These are phyloP conservation scores for Triticum monococcum DNA, from an alignment of 176 grass and related monocot genomes.

Conservation along the genomic window DNA sequence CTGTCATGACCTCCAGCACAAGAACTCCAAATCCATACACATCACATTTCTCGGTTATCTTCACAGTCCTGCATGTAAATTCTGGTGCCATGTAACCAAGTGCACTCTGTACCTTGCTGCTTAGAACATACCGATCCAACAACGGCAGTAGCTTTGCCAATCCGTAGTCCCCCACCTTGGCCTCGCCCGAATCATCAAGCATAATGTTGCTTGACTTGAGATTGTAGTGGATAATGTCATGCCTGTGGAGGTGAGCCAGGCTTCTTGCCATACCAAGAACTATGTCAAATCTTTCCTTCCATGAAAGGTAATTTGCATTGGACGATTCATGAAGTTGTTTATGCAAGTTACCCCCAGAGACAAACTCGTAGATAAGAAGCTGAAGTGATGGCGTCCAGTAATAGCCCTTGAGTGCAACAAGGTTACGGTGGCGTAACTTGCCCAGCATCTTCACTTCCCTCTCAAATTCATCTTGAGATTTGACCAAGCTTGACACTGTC, in stretches of 20 bases:
- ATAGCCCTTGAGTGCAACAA: constrained; percentile 81
- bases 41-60: constrained; percentile 96
- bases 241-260: constrained; percentile 75
- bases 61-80: constrained; percentile 91
- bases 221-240: constrained; percentile 94
- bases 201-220: constrained; percentile 94
- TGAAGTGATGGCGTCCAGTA: constrained; percentile 97
- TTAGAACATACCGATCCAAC: constrained; percentile 91
- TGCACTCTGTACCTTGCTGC: constrained; percentile 94
- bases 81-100: constrained; percentile 99
- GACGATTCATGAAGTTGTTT: constrained; percentile 84
- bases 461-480: constrained; percentile 98
- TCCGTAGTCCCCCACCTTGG: constrained; percentile 92
- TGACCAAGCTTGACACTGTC: constrained; percentile 97
- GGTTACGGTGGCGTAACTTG: constrained; percentile 82
- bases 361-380: constrained; percentile 95
- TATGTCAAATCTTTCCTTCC: constrained; percentile 96
- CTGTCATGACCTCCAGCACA: constrained; percentile 83
- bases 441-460: constrained; percentile 89
- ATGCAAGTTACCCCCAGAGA: constrained; percentile 83
- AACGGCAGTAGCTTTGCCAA: constrained; percentile 97
- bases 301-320: constrained; percentile 62
- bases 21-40: constrained; percentile 90
- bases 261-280: constrained; percentile 83
- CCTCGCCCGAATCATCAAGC: constrained; percentile 72